Evolutionary conservation across 2,329 filamentous ascomycete species (phyloP), one percentile per base, ranked within the genome.

Genomic region (Aspergillus spinulosporus): DNA sequence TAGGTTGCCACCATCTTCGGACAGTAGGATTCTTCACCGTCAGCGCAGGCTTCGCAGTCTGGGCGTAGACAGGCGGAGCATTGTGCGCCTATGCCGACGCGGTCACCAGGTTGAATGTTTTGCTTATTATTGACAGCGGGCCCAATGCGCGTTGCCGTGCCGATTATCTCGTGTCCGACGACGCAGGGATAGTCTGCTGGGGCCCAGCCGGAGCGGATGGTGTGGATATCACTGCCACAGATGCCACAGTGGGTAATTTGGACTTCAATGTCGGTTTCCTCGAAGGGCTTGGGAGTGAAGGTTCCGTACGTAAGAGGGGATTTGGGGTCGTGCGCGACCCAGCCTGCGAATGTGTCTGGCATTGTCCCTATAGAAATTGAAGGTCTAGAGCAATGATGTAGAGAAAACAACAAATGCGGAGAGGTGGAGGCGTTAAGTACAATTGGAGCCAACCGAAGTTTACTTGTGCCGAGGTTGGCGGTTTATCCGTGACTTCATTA

Each of bases 131-230:
- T 59, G 62, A 78, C 74, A 9, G 59, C 58, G 26, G 72, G 72
- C 34, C 84, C 84, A 36, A 86, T 75, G 29, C 80, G 80, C 26
- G 82, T 78, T 5, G 80, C 82, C 4, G 74, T 80, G 44, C 85
- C 85, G 59, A 88, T 79, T 44, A 88, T 87, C 64, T 88, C 85
- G 68, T 88, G 85, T 52, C 85, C 85, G 28, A 85, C 82, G 43
- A 82, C 82, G 39, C 83, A 73, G 34, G 76, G 76, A 56, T 77
- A 78, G 56, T 72, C 66, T 2, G 72, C 62, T 9, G 72, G 71
- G 1, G 62, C 71, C 76, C 72, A 77, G 62, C 73, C 84, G 1
- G 81, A 82, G 37, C 80, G 76, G 3, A 87, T 74, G 3, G 75
- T 80, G 71, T 88, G 84, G 11, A 87, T 58, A 59, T 88, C 85